Percentiles rank a stretch among this genome's conserved stretches.
These are phyloP conservation scores for Talaromyces borbonicus DNA, from an alignment of 495 filamentous ascomycete species.

Conservation along the genomic window DNA sequence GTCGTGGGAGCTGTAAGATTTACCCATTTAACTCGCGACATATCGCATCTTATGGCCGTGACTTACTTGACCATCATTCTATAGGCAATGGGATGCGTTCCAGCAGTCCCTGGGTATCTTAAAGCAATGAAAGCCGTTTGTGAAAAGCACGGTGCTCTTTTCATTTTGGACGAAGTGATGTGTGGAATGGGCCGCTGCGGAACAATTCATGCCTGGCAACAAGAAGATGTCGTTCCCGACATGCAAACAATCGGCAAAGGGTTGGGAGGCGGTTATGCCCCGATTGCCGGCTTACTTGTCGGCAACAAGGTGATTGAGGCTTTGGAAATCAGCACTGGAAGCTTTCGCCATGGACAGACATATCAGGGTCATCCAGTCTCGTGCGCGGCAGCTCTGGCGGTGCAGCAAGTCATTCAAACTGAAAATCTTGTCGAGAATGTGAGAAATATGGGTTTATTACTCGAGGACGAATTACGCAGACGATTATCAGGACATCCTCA, in stretches of 20 bases:
- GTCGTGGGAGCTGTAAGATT: slow-evolving; percentile 49
- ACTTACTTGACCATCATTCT: not conserved
- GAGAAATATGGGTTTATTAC: slow-evolving; percentile 34
- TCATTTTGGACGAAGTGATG: slow-evolving; percentile 75
- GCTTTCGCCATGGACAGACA: slow-evolving; percentile 49
- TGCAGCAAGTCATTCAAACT: slow-evolving; percentile 40
- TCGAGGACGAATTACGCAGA: slow-evolving; percentile 34
- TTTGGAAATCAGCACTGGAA: slow-evolving; percentile 41
- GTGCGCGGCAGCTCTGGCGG: slow-evolving; percentile 46
- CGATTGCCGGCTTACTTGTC: slow-evolving; percentile 52
- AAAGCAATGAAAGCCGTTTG: slow-evolving; percentile 52
- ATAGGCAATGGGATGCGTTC: slow-evolving; percentile 49
- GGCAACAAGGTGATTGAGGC: slow-evolving; percentile 41
- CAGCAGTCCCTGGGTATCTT: slow-evolving; percentile 55
- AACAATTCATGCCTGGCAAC: slow-evolving; percentile 58
- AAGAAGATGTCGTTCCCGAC: slow-evolving; percentile 52
- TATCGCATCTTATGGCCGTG: too few relatives aligned
- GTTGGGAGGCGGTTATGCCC: slow-evolving; percentile 54
- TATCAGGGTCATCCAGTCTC: slow-evolving; percentile 50
- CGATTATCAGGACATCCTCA: slow-evolving; percentile 39
- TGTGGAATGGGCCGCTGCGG: slow-evolving; percentile 65
- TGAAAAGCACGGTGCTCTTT: slow-evolving; percentile 52
- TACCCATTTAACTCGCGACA: too few relatives aligned
- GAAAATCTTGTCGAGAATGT: slow-evolving; percentile 46
- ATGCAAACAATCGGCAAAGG: slow-evolving; percentile 64